Conservation (phyloP, 2,329 filamentous ascomycete genomes). For the Cryoendolithus antarcticus region DNA sequence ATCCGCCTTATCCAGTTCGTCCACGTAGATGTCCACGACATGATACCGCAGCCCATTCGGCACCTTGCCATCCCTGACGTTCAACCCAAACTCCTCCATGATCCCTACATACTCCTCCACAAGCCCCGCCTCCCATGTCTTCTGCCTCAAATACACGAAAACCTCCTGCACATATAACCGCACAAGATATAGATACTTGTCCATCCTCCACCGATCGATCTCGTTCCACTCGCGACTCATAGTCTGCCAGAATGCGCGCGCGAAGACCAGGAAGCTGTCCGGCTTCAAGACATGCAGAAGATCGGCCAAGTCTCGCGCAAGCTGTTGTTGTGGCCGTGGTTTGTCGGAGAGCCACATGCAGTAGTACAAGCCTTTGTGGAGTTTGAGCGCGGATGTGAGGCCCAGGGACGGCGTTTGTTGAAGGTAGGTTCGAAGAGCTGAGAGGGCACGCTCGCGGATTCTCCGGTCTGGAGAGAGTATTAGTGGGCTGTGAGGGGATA, state of each 20-base stretch:
- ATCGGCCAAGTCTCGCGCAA: conserved; percentile 63
- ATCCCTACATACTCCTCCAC: conserved; percentile 36
- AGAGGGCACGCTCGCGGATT: conserved; percentile 40
- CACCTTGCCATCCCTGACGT: conserved; percentile 42
- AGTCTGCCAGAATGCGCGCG: conserved; percentile 40
- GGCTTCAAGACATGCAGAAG: conserved; percentile 50
- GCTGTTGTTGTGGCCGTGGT: conserved; percentile 70
- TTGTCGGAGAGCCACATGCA: conserved; percentile 84
- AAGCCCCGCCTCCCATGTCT: conserved; percentile 24
- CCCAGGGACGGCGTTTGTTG: conserved; percentile 49
- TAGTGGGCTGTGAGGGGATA: neutral
- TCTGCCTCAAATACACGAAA: conserved; percentile 38
- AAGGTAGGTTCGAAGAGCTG: conserved; percentile 67
- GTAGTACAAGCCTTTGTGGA: conserved; percentile 94
- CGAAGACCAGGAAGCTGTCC: conserved; percentile 29
- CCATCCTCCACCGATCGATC: conserved; percentile 49
- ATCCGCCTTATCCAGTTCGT: conserved; percentile 67
- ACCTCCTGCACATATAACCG: conserved; percentile 65
- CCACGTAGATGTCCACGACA: conserved; percentile 79
- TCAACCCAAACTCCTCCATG: conserved; percentile 36
- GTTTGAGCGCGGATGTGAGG: conserved; percentile 63
- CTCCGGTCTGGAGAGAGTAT: conserved; percentile 12
- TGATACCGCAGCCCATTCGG: conserved; percentile 80
- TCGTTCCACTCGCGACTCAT: conserved; percentile 39
- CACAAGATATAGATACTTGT: conserved; percentile 85